Evolutionary conservation across 2,329 filamentous ascomycete species (phyloP), one percentile per base, ranked within the genome.

Genomic region (Curvularia sp.): DNA sequence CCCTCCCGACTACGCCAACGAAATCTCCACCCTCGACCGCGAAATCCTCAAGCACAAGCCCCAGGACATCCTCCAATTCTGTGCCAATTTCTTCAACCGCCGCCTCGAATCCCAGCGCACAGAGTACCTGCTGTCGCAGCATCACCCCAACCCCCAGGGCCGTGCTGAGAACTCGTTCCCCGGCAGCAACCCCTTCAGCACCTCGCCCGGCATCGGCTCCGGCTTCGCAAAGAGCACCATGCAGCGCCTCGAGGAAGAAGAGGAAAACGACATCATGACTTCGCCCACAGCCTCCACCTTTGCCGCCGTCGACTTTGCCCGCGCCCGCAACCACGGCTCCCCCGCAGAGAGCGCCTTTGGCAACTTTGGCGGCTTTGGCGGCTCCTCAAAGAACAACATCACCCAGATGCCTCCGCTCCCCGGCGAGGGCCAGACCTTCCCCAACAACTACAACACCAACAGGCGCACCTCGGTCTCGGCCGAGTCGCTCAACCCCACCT

Each of bases 391-490:
- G 62, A 65, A 66, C 57, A 62, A 81, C 74, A 75, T 60, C 72
- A 68, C 72, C 22, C 78, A 74, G 74, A 75, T 59, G 72, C 77
- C 60, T 54, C 82, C 68, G 74, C 83, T 75, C 78, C 77, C 68
- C 75, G 75, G 73, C 61, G 85, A 86, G 60, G 80, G 85, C 39
- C 88, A 91, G 65, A 88, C 87, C 69, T 92, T 97, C 74, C 95
- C 95, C 55, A 90, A 87, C 68, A 93, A 98, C 77, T 98, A 97
- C 81, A 96, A 96, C 77, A 89, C 97, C 79, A 91, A 88, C 69
- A 90, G 95, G 64, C 91, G 95, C 70, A 97, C 93, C 39, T 98
- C 95, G 3, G 95, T 99, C 53, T 98, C 95, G 41, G 95, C 95
- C 50, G 95, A 99, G 80, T 97, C 94, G 1, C 84, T 98, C 72